Evolutionary conservation across 129 eudicot species (phyloP), one percentile per base, ranked within the genome.

Genomic region (Solidago caesia): DNA sequence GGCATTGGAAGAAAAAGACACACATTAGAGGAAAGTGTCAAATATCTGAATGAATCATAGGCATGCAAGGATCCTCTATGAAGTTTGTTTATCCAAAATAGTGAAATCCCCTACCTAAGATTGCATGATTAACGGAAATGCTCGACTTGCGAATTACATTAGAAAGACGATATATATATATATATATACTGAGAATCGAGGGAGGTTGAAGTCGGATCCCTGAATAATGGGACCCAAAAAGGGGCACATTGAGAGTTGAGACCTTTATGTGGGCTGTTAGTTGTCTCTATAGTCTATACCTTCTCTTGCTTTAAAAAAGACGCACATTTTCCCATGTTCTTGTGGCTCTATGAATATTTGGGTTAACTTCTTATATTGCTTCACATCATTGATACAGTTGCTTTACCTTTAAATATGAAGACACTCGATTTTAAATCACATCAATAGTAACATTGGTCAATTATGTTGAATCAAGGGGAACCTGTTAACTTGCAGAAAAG

Each of bases 401-500:
- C 59, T 53, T n/a, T 14, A 13, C 7, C 25, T 53, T 53, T 53
- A 12, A 16, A 53, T 12, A 14, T 14, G 14, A 21, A 13, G 59
- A 53, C 8, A n/a, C 58, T 5, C 16, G 10, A n/a, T 53, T 7
- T 53, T 53, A 53, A 14, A 53, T 13, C 15, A 8, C 59, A 33
- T 51, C 39, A 33, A 33, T 33, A 33, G 39, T 3, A 33, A 1
- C 39, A 53, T 14, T 33, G 74, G 76, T 14, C 39, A 45, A 12
- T 43, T 57, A 47, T 72, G 44, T 57, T 72, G 27, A 56, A 58
- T 58, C 46, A 27, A 71, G 48, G 39, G 66, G 33, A 73, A 26
- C 44, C 25, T 73, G 46, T 60, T 44, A 60, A 72, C 76, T 57
- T 44, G 76, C 67, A 72, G 57, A 72, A 45, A 15, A 56, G 51